A percentile compares a stretch with the other conserved stretches of the same genome.
Conservation (phyloP, 345 rosid species). For the Schrenkiella parvula region DNA sequence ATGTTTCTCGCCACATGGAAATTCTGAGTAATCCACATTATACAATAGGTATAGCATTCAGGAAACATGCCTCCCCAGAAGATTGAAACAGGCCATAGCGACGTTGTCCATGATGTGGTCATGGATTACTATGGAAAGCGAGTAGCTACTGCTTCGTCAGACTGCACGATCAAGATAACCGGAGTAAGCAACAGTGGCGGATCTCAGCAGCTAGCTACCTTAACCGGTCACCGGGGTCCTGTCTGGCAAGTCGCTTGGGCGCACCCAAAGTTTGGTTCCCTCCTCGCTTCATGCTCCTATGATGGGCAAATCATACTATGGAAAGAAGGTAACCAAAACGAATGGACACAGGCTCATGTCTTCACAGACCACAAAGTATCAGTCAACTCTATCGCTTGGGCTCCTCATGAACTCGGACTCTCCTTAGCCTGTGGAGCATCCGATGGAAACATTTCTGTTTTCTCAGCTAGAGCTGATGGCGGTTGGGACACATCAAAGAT, state of each 20-base stretch:
- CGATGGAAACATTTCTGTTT: constrained; percentile 60
- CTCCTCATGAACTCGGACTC: constrained; percentile 69
- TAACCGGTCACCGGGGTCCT: constrained; percentile 59
- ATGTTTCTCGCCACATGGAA: neutral
- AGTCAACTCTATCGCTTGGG: constrained; percentile 65
- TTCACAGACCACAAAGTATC: constrained; percentile 57
- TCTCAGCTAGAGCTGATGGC: constrained; percentile 51
- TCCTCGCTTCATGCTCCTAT: constrained; percentile 63
- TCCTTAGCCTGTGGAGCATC: constrained; percentile 67
- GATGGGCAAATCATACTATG: constrained; percentile 64
- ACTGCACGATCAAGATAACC: constrained; percentile 47
- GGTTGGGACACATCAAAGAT: constrained; percentile 59
- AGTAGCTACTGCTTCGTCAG: constrained; percentile 58
- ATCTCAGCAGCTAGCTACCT: constrained; percentile 50
- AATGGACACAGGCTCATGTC: constrained; percentile 54
- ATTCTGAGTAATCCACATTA: neutral
- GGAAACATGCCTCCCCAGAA: constrained; percentile 52
- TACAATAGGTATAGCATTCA: neutral
- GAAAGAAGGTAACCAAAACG: constrained; percentile 62
- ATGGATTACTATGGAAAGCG: constrained; percentile 72
- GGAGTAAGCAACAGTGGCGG: constrained; percentile 44
- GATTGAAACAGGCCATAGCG: constrained; percentile 58
- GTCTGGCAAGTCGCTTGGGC: constrained; percentile 73
- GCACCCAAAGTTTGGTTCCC: constrained; percentile 56
- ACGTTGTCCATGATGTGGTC: constrained; percentile 52